Conservation (phyloP, 2,329 filamentous ascomycete species). For the Verticillium albo-atrum region DNA sequence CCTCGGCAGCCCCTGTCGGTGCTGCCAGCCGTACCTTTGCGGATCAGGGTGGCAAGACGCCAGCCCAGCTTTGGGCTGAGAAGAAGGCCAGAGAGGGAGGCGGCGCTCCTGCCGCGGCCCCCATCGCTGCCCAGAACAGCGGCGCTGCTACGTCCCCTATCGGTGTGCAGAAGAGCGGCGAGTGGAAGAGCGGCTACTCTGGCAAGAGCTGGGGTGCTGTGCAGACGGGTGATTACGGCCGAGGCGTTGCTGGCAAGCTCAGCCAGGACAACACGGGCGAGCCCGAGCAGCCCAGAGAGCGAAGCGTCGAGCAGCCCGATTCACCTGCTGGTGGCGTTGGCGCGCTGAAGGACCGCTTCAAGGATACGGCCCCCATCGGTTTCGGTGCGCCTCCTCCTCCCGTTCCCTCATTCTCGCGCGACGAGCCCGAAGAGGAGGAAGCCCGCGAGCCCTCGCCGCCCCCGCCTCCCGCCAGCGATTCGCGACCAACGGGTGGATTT, state of each 20-base stretch:
- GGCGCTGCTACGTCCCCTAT: conserved; percentile 55
- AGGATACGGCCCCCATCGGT: conserved; percentile 68
- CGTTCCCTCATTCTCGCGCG: not conserved
- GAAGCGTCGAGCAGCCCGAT: conserved; percentile 16
- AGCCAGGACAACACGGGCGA: conserved; percentile 62
- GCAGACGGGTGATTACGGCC: conserved; percentile 67
- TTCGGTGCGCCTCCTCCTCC: conserved; percentile 26
- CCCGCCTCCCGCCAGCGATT: conserved; percentile 47
- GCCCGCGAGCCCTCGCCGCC: conserved; percentile 43
- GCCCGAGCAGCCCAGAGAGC: conserved; percentile 32
- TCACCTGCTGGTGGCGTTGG: conserved; percentile 60
- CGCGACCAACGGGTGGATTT: conserved; percentile 70
- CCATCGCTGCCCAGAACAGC: conserved; percentile 62
- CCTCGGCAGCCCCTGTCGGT: conserved; percentile 60
- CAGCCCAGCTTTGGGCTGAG: conserved; percentile 95
- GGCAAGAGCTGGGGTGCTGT: conserved; percentile 90
- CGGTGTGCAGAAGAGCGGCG: conserved; percentile 67
- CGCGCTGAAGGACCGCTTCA: conserved; percentile 78
- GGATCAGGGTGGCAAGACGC: conserved; percentile 91
- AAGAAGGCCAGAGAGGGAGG: conserved; percentile 83
- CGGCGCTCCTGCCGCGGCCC: conserved; percentile 38
- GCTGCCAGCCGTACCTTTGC: conserved; percentile 89
- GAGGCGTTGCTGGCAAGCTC: conserved; percentile 46
- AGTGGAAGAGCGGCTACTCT: conserved; percentile 88
- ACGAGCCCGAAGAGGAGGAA: conserved; percentile 4